A percentile compares a stretch with the other conserved stretches of the same genome.
phyloP scores from a whole-genome alignment of 352 stramenopile genomes.

The Pythium dissimile region DNA sequence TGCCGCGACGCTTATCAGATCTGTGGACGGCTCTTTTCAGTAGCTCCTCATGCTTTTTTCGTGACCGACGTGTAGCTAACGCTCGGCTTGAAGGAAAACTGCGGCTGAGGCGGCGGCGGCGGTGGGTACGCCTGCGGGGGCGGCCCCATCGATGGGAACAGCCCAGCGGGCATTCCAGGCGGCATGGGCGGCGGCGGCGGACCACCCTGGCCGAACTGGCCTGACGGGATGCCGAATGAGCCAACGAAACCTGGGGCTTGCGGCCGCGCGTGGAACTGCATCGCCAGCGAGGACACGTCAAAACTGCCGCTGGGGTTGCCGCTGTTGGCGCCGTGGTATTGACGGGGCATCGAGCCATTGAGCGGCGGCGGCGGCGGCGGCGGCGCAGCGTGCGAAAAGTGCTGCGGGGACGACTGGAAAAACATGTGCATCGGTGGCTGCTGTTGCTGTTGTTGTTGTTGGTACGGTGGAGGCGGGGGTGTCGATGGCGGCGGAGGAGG shows the following conservation, averaged over 20 bases:
- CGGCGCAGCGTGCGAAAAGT: constrained; percentile 1
- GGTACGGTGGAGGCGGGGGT: no score
- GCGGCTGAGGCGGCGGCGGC: constrained; percentile 24
- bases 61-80: constrained; percentile 76
- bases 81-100: constrained; percentile 63
- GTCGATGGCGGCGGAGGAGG: constrained; percentile 14
- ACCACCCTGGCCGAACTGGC: constrained; percentile 7
- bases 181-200: constrained; percentile 31
- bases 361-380: constrained; percentile 3
- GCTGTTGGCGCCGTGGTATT: constrained; percentile 12
- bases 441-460: no score
- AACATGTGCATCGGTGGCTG: constrained; percentile 8
- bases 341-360: constrained; percentile 17
- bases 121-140: constrained; percentile 28
- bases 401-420: constrained; percentile 12
- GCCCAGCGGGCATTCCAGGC: constrained; percentile 18
- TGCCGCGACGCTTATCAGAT: neutral
- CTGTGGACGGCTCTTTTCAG: neutral
- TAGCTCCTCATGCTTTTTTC: constrained; percentile 30
- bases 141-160: constrained; percentile 36
- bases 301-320: constrained; percentile 23
- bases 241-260: constrained; percentile 12
- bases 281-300: constrained; percentile 66
- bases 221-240: constrained; percentile 2
- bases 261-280: constrained; percentile 65